Base-by-base conservation (phyloP, 192 early-diverging fungal species). In the Backusella australiensis region DNA sequence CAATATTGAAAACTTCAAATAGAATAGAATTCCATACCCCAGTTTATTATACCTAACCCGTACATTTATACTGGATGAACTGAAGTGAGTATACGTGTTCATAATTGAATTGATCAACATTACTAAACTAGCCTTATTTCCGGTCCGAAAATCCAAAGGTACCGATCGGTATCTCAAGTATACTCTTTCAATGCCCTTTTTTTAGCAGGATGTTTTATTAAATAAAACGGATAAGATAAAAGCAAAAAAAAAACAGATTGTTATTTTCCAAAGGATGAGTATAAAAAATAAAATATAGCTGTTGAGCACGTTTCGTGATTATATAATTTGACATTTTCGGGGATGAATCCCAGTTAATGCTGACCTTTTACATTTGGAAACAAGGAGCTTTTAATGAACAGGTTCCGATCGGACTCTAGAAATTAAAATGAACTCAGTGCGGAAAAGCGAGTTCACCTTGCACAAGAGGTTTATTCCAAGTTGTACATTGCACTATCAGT, bases 401-500 rank as follows among this genome's bases (percentile, higher is more conserved):
- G 26, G 12, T 63, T 26, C 56, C 21, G 56, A 23, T 63, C 23
- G 56, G 56, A 63, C 56, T 63, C 23, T 26, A 12, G 23, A 29
- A 29, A 12, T 11, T 12, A 63, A 53, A 23, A 63, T 14, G 23
- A 63, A 63, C 56, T 63, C 56, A 63, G 23, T 63, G 23, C 56
- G 26, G 56, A 63, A 63, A 63, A 63, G 23, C 9, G 56, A 63
- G 56, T 14, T 63, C 12, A 63, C 23, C 56, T 63, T 63, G 9
- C 26, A 63, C 56, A 63, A 63, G 12, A 63, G 26, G 23, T 56
- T 23, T 26, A 29, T 26, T 63, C 26, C 53, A 63, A 63, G 56
- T 63, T 63, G 56, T 14, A 63, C 56, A 63, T 26, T 63, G 56
- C 23, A 23, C 56, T 63, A 63, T 63, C 56, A 63, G 56, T 63